Conservation (phyloP, 2,329 filamentous ascomycete genomes). For the Sordariomycetes sp. region DNA sequence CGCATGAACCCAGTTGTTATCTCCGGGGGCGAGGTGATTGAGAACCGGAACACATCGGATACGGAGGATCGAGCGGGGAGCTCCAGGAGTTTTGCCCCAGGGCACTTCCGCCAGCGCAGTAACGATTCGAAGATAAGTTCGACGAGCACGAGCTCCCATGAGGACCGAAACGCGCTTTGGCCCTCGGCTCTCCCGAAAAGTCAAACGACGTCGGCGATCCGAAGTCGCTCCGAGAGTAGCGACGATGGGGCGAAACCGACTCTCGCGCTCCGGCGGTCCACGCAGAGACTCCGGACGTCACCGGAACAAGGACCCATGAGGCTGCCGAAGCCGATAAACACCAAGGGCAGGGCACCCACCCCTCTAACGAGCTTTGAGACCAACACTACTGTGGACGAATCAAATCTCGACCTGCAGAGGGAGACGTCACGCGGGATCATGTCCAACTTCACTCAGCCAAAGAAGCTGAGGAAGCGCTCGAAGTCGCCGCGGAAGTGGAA, state of each 20-base stretch:
- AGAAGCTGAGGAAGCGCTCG: constrained; percentile 41
- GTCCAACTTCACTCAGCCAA: constrained; percentile 19
- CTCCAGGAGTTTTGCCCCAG: constrained; percentile 17
- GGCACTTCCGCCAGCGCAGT: constrained; percentile 22
- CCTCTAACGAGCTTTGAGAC: constrained; percentile 44
- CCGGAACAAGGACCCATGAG: constrained; percentile 24
- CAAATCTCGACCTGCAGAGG: constrained; percentile 21
- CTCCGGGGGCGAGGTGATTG: constrained; percentile 46
- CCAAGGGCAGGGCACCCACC: constrained; percentile 26
- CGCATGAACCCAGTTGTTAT: constrained; percentile 55
- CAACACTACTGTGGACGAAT: constrained; percentile 23
- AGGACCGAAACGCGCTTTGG: constrained; percentile 32
- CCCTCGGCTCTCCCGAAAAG: constrained; percentile 36
- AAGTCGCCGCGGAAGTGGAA: constrained; percentile 51
- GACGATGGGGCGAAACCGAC: constrained; percentile 37
- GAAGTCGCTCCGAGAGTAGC: constrained; percentile 42
- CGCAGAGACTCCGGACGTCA: constrained; percentile 33
- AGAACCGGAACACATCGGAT: constrained; percentile 37
- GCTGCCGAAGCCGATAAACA: constrained; percentile 40
- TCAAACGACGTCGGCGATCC: constrained; percentile 9
- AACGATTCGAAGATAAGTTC: constrained; percentile 28
- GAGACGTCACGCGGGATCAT: constrained; percentile 18
- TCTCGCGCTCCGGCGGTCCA: constrained; percentile 39
- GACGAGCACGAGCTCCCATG: constrained; percentile 23
- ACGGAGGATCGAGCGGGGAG: not conserved